These are phyloP conservation scores for Daldinia grandis DNA, from an alignment of 495 filamentous ascomycete genomes.

Conservation along the genomic window DNA sequence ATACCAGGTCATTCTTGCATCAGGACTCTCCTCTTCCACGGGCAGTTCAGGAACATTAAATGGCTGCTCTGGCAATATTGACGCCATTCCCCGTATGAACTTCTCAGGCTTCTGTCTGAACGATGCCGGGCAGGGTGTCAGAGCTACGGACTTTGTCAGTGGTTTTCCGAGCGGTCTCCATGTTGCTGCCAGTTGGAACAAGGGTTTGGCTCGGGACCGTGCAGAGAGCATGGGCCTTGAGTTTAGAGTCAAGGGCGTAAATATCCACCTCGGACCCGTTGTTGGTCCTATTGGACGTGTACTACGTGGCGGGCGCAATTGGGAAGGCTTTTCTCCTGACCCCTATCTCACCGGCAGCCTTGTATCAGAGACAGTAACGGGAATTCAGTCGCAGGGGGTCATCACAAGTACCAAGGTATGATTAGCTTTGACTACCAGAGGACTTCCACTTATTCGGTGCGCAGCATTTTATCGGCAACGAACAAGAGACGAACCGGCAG, in stretches of 20 bases:
- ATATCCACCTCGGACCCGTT: slow-evolving; percentile 73
- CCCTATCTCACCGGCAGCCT: slow-evolving; percentile 57
- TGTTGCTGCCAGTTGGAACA: slow-evolving; percentile 66
- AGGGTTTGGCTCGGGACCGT: slow-evolving; percentile 55
- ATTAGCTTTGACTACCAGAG: slow-evolving; percentile 43
- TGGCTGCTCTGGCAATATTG: slow-evolving; percentile 61
- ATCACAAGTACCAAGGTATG: slow-evolving; percentile 62
- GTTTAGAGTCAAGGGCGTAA: slow-evolving; percentile 68
- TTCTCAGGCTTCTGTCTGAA: slow-evolving; percentile 69
- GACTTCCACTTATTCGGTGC: slow-evolving; percentile 3
- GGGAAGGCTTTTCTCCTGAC: slow-evolving; percentile 61
- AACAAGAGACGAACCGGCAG: slow-evolving; percentile 70
- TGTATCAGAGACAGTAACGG: slow-evolving; percentile 55
- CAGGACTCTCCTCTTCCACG: slow-evolving; percentile 48
- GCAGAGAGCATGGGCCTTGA: slow-evolving; percentile 63
- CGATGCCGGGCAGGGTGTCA: slow-evolving; percentile 69
- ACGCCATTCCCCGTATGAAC: slow-evolving; percentile 59
- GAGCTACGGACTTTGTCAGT: slow-evolving; percentile 67
- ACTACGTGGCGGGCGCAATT: slow-evolving; percentile 61
- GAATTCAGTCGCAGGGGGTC: slow-evolving; percentile 61
- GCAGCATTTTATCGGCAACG: slow-evolving; percentile 68
- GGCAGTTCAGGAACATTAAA: slow-evolving; percentile 47
- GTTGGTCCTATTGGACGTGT: slow-evolving; percentile 63
- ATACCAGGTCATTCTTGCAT: slow-evolving; percentile 62
- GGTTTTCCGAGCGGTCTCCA: slow-evolving; percentile 63